phyloP scores from a whole-genome alignment of 139 green algal species.

The Chlamydomonas applanata region DNA sequence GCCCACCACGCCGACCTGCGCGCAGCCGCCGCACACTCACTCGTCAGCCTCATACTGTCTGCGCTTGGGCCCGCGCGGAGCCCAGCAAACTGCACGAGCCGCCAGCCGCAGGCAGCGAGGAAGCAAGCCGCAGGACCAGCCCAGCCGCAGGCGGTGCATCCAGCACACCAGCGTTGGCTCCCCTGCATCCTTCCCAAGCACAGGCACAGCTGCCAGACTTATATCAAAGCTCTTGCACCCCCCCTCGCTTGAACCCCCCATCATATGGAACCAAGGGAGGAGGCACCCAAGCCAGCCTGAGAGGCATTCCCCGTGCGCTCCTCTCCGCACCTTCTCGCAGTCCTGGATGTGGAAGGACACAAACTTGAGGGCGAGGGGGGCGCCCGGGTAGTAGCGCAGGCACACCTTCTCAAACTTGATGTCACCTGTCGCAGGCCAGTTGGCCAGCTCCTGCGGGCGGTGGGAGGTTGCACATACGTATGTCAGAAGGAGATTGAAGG shows the following conservation, averaged over 20 bases:
- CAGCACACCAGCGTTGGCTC: too few relatives aligned
- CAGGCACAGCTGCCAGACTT: too few relatives aligned
- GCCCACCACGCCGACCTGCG: conserved; percentile 54
- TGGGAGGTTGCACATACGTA: too few relatives aligned
- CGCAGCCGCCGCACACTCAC: background rate
- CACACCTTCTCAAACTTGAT: conserved; percentile 36
- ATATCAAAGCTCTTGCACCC: too few relatives aligned
- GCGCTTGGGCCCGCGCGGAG: background rate
- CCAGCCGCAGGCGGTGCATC: too few relatives aligned
- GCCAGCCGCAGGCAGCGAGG: background rate
- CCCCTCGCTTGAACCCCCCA: too few relatives aligned
- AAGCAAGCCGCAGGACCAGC: too few relatives aligned
- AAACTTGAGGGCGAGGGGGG: conserved; percentile 43
- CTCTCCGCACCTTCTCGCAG: conserved; percentile 70
- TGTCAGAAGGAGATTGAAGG: too few relatives aligned
- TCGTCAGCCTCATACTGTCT: background rate
- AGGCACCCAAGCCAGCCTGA: too few relatives aligned
- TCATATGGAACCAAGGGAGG: too few relatives aligned
- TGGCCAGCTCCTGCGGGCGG: background rate
- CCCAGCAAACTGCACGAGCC: conserved; percentile 4
- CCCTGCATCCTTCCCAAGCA: too few relatives aligned
- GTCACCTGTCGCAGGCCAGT: conserved; percentile 10
- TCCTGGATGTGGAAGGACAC: conserved; percentile 53
- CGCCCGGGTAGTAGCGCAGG: conserved; percentile 58
- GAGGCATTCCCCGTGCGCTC: too few relatives aligned